These are phyloP conservation scores for Endotrypanum monterogeii DNA, from an alignment of 208 protist species.

Conservation along the genomic window DNA sequence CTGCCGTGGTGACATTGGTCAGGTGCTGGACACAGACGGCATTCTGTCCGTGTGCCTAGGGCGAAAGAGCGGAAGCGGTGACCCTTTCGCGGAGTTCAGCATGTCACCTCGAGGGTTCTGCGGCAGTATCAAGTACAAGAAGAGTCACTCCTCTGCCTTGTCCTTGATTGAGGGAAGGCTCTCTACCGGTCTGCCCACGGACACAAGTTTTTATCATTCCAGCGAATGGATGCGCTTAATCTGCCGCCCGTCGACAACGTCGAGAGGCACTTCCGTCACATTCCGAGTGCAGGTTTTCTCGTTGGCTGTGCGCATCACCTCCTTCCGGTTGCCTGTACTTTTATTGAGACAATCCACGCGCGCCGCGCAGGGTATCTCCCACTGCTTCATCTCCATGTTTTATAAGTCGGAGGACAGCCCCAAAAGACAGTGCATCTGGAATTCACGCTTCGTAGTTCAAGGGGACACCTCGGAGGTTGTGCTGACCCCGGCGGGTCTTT, in stretches of 20 bases:
- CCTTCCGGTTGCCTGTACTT: conserved; percentile 26
- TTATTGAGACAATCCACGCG: conserved; percentile 21
- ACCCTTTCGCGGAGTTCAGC: conserved; percentile 70
- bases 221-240: conserved; percentile 34
- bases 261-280: conserved; percentile 21
- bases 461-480: conserved; percentile 37
- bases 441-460: conserved; percentile 47
- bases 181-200: conserved; percentile 4
- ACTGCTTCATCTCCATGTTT: conserved; percentile 39
- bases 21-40: conserved; percentile 82
- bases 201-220: conserved; percentile 27
- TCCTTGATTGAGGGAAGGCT: conserved; percentile 53
- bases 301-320: conserved; percentile 28
- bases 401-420: conserved; percentile 14
- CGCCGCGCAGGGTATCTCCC: conserved; percentile 28
- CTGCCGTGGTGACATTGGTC: conserved; percentile 68
- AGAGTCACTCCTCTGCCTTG: conserved; percentile 59
- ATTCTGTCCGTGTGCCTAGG: conserved; percentile 77
- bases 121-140: conserved; percentile 85
- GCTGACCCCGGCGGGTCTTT: conserved; percentile 26
- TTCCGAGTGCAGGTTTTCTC: conserved; percentile 27
- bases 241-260: conserved; percentile 25
- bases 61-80: conserved; percentile 75
- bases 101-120: conserved; percentile 77
- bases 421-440: conserved; percentile 60